These are phyloP conservation scores for Puccinia horiana DNA, from an alignment of 1,284 basidiomycete genomes.

Conservation along the genomic window DNA sequence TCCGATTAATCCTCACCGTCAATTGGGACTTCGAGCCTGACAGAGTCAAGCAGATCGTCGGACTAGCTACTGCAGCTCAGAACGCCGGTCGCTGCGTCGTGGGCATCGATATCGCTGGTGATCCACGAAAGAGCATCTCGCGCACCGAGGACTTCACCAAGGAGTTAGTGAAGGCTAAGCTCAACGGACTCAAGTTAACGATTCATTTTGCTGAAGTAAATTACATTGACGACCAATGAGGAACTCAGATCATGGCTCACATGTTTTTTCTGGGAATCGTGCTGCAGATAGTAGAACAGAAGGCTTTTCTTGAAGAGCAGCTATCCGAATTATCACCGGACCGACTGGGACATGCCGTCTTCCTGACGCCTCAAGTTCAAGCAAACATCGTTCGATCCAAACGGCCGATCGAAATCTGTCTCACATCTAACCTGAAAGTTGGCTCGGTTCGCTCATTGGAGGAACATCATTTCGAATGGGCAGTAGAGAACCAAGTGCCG, in stretches of 20 bases:
- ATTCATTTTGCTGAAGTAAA: constrained; percentile 41
- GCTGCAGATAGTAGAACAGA: constrained; percentile 17
- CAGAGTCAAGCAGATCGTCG: constrained; percentile 13
- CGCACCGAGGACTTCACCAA: neutral
- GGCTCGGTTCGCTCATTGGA: constrained; percentile 14
- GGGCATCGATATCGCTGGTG: constrained; percentile 27
- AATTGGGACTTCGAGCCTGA: constrained; percentile 24
- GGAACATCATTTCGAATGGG: constrained; percentile 41
- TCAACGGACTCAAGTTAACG: constrained; percentile 23
- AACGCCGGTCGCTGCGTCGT: constrained; percentile 14
- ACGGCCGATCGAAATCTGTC: constrained; percentile 42
- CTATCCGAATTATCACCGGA: constrained; percentile 17
- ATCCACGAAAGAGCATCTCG: constrained; percentile 10
- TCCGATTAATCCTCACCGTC: constrained; percentile 28
- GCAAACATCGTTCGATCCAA: constrained; percentile 12
- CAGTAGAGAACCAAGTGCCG: constrained; percentile 28
- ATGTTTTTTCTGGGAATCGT: neutral
- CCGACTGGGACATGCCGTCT: constrained; percentile 40
- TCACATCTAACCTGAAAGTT: constrained; percentile 30
- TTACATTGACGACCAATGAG: neutral
- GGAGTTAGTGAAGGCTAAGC: neutral
- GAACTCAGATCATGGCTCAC: neutral
- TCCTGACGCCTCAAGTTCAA: constrained; percentile 8
- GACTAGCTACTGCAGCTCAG: neutral
- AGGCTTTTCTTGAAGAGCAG: constrained; percentile 15